Evolutionary conservation across 2,329 filamentous ascomycete species (phyloP), one percentile per base, ranked within the genome.

Genomic region (Hypoxylon sp.): DNA sequence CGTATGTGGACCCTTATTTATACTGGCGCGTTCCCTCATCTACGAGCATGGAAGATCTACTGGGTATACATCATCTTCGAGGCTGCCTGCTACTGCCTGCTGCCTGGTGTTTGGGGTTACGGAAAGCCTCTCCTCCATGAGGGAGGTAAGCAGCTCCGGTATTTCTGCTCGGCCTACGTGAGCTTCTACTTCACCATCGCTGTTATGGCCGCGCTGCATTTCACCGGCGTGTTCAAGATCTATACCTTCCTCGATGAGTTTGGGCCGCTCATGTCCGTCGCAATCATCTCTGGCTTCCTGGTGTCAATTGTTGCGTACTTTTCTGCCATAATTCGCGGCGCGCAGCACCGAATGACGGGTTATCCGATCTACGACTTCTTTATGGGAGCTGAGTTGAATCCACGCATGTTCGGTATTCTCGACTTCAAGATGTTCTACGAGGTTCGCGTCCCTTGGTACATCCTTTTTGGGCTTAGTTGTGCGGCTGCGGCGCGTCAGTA

Each of bases 361-460:
- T 87, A 90, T 74, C 87, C 86, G 34, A 86, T 96, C 76, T 96
- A 96, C 77, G 93, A 97, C 80, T 97, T 96, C 82, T 97, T 96
- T 84, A 94, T 97, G 88, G 93, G 93, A 41, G 91, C 93, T 3
- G 93, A 97, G 81, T 84, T 97, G 61, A 97, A 97, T 82, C 93
- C 93, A 0, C 87, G 93, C 67, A 88, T 97, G 84, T 95, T 94
- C 76, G 91, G 91, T 29, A 91, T 94, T 71, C 82, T 97, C 57
- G 94, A 97, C 80, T 93, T 96, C 83, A 97, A 97, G 84, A 97
- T 97, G 94, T 97, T 97, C 82, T 96, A 93, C 75, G 94, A 97
- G 78, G 93, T 97, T 66, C 91, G 94, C 72, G 87, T 97, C 70
- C 94, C 94, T 37, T 97, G 94, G 94, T 97, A 90, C 80, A 94